Conservation (phyloP, 2,329 filamentous ascomycete genomes). For the Paraphaeosphaeria minitans region DNA sequence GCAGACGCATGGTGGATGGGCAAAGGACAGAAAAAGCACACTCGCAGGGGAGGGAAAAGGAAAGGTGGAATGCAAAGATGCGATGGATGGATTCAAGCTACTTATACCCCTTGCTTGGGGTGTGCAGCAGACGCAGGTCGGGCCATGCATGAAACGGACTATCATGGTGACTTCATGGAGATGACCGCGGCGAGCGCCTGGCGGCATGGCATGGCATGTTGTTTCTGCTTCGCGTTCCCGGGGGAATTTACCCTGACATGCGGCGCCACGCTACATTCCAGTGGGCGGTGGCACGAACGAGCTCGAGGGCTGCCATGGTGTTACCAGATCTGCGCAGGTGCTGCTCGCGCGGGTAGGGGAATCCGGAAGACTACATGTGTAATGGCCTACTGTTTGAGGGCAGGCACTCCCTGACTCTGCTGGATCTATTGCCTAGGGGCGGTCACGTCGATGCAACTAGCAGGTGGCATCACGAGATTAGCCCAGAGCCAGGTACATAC, state of each 20-base stretch:
- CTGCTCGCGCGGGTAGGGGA: not conserved
- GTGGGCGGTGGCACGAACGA: not conserved
- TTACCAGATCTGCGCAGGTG: not conserved
- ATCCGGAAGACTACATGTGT: not conserved
- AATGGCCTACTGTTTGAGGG: not conserved
- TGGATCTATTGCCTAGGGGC: not conserved
- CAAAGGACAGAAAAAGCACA: not conserved
- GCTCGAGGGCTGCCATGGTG: not conserved
- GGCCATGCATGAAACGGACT: not conserved
- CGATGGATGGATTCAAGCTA: not conserved
- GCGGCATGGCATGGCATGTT: not conserved
- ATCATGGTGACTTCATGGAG: not conserved
- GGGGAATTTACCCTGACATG: not conserved
- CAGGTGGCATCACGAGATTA: not conserved
- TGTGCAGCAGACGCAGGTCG: not conserved
- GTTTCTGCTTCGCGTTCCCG: not conserved
- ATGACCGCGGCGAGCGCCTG: not conserved
- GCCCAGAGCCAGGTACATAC: not conserved
- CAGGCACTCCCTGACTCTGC: not conserved
- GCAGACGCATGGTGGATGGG: constrained; percentile 17
- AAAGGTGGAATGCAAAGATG: not conserved
- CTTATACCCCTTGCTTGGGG: constrained; percentile 9
- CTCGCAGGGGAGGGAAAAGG: not conserved
- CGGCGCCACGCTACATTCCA: constrained; percentile 20
- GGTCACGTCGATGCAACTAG: not conserved